Base-by-base conservation (phyloP, 73 alveolate species). In the Stentor roeselii region DNA sequence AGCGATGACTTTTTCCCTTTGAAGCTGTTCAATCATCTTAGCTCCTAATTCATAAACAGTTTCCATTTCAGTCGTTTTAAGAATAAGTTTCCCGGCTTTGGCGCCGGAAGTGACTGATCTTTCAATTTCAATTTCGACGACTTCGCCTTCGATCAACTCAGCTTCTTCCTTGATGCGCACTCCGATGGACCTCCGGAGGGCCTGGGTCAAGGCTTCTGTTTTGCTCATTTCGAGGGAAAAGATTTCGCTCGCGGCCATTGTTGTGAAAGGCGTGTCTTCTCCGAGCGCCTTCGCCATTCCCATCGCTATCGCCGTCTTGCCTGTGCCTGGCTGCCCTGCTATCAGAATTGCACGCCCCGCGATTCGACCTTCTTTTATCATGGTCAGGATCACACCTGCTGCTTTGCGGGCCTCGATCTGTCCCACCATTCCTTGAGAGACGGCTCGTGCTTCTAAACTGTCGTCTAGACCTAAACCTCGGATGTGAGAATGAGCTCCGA, bases 321-420 rank as follows among this genome's bases (percentile, higher is more conserved):
- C 99, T 32, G 99, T 97, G 60, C 99, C 99, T 31, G 99, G 99
- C 3, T 99, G 99, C 15, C 99, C 99, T 3, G 99, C 99, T 93
- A 98, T 88, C 31, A 98, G 92, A 3, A 98, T 91, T 30, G 99
- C 99, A 90, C 98, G 93, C 60, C 98, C 99, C 35, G 99, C 99
- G 98, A 98, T 96, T 91, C 97, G 97, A 92, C 97, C 97, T n/a
- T 98, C 78, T 85, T 90, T 98, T 91, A 98, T 97, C 82, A 98
- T 88, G 61, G 97, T 99, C n/a, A 98, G 99, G 21, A 98, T 98
- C 41, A 98, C 87, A 42, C 99, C 99, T 30, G 99, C 95, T 3
- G 99, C 99, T 92, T 95, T 93, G 67, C 93, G 82, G 76, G 92
- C 84, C 84, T 95, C 97, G 92, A 93, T 97, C 88, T 98, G 96